These are phyloP conservation scores for Colletotrichum plurivorum DNA, from an alignment of 2,329 filamentous ascomycete genomes.

Conservation along the genomic window DNA sequence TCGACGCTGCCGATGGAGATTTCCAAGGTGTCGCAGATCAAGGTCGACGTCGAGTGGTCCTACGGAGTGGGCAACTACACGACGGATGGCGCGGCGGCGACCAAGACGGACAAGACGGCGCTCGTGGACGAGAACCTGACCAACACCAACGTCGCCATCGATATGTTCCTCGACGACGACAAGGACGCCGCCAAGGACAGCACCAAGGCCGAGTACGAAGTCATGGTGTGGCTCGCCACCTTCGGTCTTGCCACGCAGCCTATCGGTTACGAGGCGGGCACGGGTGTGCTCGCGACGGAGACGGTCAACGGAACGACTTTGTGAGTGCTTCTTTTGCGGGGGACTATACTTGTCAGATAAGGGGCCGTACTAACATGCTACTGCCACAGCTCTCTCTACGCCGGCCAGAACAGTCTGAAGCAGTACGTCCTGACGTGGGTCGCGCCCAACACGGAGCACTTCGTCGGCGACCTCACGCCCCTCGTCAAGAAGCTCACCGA, in stretches of 20 bases:
- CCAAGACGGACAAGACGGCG: slow-evolving; percentile 50
- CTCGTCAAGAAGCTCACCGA: slow-evolving; percentile 58
- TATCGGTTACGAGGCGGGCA: slow-evolving; percentile 54
- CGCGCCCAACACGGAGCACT: slow-evolving; percentile 52
- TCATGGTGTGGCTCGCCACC: slow-evolving; percentile 70
- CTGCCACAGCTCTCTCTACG: slow-evolving; percentile 56
- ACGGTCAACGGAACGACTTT: slow-evolving; percentile 59
- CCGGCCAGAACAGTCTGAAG: slow-evolving; percentile 53
- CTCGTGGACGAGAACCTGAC: slow-evolving; percentile 52
- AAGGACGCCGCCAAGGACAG: slow-evolving; percentile 56
- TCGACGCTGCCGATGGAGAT: slow-evolving; percentile 60
- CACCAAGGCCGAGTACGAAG: slow-evolving; percentile 61
- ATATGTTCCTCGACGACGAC: slow-evolving; percentile 70
- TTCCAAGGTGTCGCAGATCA: slow-evolving; percentile 54
- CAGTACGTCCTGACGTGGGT: slow-evolving; percentile 68
- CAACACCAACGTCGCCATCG: slow-evolving; percentile 70
- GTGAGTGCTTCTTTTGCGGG: slow-evolving; percentile 48
- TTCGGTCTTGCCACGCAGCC: slow-evolving; percentile 63
- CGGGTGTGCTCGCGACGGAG: slow-evolving; percentile 50
- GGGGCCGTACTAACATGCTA: neutral
- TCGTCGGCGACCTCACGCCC: slow-evolving; percentile 62
- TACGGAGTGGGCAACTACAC: slow-evolving; percentile 62
- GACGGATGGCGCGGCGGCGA: slow-evolving; percentile 39
- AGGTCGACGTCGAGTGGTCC: slow-evolving; percentile 64
- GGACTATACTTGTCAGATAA: neutral